Evolutionary conservation across 176 grass and related monocot genomes (phyloP), one percentile per base, ranked within the genome.

Genomic region (Bolboschoenus planiculmis): DNA sequence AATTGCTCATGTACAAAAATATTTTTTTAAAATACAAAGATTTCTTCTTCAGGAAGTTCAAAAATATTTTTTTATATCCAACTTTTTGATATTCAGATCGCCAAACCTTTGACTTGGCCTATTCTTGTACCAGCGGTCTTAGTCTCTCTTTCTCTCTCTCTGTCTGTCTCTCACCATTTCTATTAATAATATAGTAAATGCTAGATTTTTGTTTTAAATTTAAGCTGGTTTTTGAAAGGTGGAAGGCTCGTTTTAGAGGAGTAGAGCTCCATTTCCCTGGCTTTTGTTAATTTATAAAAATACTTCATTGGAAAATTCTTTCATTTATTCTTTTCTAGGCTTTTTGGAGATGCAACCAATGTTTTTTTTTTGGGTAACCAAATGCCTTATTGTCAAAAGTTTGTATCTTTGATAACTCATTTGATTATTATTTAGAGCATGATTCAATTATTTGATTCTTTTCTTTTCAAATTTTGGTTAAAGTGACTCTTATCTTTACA

Each of bases 271-370:
- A 85, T 56, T 85, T 85, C 27, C 50, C 0, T 27, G 10, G 29
- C 64, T 24, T 56, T 51, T 23, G n/a, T n/a, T 84, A 67, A 73
- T 55, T 66, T 84, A 39, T 73, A 85, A 84, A 43, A 77, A 47
- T 18, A 56, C 31, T 37, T 47, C 16, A 18, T 43, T 74, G 4
- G 7, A 46, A 56, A 62, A n/a, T 46, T 63, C 43, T 82, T 46
- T 29, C 56, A 82, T 46, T 82, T 82, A 10, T 27, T 18, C 29
- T 66, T 63, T 82, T 66, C 23, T 65, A 60, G 6, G 20, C 5
- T 61, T 61, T 20, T 61, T 20, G 10, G 33, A 26, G 33, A 56
- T 59, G 23, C 55, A 43, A 42, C 37, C 48, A 58, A 58, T 80
- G 78, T 27, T 74, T 44, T 72, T 46, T 27, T 8, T 4, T n/a